phyloP scores from a whole-genome alignment of 306 rosid genomes.

The Acmispon strigosus region DNA sequence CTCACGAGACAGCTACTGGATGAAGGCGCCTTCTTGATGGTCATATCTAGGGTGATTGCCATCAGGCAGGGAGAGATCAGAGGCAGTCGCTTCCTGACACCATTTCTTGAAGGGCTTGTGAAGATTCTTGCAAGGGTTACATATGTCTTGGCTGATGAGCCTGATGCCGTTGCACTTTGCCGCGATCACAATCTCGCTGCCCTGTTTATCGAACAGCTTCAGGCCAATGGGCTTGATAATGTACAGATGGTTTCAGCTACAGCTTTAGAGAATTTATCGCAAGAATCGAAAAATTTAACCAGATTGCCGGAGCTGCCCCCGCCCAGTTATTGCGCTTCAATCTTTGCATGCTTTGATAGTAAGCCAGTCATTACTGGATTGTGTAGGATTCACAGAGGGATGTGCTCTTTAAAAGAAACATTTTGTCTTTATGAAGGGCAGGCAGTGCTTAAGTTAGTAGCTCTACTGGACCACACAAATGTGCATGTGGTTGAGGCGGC shows the following conservation, averaged over 20 bases:
- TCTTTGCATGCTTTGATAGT: slow-evolving; percentile 64
- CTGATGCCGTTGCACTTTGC: slow-evolving; percentile 64
- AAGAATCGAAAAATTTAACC: slow-evolving; percentile 69
- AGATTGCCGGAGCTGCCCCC: slow-evolving; percentile 55
- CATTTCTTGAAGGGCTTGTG: slow-evolving; percentile 85
- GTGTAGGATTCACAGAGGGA: slow-evolving; percentile 79
- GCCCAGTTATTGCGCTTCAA: slow-evolving; percentile 55
- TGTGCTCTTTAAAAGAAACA: slow-evolving; percentile 65
- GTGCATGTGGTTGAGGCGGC: slow-evolving; percentile 94
- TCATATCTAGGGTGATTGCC: slow-evolving; percentile 44
- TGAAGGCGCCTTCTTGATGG: slow-evolving; percentile 71
- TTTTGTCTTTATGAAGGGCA: slow-evolving; percentile 84
- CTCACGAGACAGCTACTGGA: slow-evolving; percentile 95
- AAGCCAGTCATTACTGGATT: slow-evolving; percentile 60
- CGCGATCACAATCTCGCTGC: slow-evolving; percentile 60
- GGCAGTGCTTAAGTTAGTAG: slow-evolving; percentile 71
- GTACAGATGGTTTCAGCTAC: slow-evolving; percentile 92
- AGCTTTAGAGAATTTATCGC: slow-evolving; percentile 85
- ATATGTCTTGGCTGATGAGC: slow-evolving; percentile 63
- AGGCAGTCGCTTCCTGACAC: slow-evolving; percentile 82
- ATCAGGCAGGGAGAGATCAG: slow-evolving; percentile 76
- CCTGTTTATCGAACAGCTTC: slow-evolving; percentile 71
- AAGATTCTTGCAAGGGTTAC: slow-evolving; percentile 84
- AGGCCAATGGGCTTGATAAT: slow-evolving; percentile 80
- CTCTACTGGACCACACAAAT: slow-evolving; percentile 83